Conservation (phyloP, 306 rosid genomes). For the Aeschynomene evenia region DNA sequence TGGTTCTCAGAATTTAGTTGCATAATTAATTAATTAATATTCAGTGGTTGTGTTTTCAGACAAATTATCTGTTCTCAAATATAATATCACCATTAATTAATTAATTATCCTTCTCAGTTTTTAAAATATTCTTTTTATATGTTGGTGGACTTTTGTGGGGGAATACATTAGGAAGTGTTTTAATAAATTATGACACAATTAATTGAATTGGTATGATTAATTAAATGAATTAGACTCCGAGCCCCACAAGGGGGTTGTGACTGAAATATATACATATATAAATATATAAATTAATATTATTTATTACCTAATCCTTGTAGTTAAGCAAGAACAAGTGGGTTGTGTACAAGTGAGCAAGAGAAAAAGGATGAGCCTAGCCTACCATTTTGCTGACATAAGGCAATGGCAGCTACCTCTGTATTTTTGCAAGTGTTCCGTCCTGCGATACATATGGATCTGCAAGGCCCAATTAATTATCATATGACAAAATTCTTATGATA, state of each 20-base stretch:
- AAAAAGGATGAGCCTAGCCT: conserved; percentile 31
- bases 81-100: neutral
- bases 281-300: no score
- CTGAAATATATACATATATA: conserved; percentile 27
- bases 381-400: conserved; percentile 34
- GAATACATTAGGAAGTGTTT: neutral
- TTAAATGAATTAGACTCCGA: conserved; percentile 19
- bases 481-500: conserved; percentile 15
- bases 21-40: conserved; percentile 13
- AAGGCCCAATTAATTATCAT: conserved; percentile 22
- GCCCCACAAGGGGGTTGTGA: conserved; percentile 32
- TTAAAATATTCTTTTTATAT: neutral
- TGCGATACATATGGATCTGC: conserved; percentile 25
- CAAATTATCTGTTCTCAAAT: conserved; percentile 20
- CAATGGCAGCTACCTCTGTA: conserved; percentile 28
- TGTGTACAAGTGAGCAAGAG: conserved; percentile 25
- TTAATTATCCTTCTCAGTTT: conserved; percentile 8
- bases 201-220: conserved; percentile 24
- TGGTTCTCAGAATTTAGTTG: neutral
- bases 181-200: conserved; percentile 9
- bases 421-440: conserved; percentile 19
- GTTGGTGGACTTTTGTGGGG: conserved; percentile 28
- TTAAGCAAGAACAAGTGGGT: conserved; percentile 31
- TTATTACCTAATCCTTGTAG: conserved; percentile 36
- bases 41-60: conserved; percentile 25